A percentile compares a stretch with the other conserved stretches of the same genome.
Evolutionary conservation across 2,329 filamentous ascomycete species (phyloP).

Genomic region (Aspergillus sp.): DNA sequence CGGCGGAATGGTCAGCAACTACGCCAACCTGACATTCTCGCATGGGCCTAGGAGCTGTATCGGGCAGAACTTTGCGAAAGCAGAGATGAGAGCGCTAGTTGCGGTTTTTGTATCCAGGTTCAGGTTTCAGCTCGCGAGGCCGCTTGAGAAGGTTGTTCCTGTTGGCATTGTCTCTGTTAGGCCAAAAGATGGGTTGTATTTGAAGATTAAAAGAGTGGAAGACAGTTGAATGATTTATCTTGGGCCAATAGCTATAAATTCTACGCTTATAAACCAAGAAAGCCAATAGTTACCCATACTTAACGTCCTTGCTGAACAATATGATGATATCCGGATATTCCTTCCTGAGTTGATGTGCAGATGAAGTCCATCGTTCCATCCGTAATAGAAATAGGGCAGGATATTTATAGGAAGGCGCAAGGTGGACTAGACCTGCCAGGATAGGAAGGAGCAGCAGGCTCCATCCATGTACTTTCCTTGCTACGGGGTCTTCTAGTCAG

Average conservation of each 20-base stretch:
- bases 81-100: neutral
- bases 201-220: neutral
- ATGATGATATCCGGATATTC: neutral
- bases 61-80: neutral
- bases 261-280: too few species aligned
- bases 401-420: too few species aligned
- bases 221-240: neutral
- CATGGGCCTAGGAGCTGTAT: conserved; percentile 3
- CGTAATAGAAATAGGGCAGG: too few species aligned
- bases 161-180: neutral
- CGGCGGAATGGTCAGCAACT: conserved; percentile 1
- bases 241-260: too few species aligned
- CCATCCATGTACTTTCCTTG: too few species aligned
- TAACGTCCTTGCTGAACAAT: neutral
- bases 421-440: too few species aligned
- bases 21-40: neutral
- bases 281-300: too few species aligned
- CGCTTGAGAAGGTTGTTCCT: neutral
- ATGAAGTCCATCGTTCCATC: too few species aligned
- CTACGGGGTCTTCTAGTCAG: too few species aligned
- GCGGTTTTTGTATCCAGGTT: neutral
- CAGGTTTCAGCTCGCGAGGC: neutral
- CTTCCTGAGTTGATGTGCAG: too few species aligned
- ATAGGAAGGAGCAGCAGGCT: too few species aligned
- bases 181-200: neutral